Percentiles rank a stretch among this genome's conserved stretches.
These are phyloP conservation scores for Ustilago lituana DNA, from an alignment of 1,284 basidiomycete genomes.

Conservation along the genomic window DNA sequence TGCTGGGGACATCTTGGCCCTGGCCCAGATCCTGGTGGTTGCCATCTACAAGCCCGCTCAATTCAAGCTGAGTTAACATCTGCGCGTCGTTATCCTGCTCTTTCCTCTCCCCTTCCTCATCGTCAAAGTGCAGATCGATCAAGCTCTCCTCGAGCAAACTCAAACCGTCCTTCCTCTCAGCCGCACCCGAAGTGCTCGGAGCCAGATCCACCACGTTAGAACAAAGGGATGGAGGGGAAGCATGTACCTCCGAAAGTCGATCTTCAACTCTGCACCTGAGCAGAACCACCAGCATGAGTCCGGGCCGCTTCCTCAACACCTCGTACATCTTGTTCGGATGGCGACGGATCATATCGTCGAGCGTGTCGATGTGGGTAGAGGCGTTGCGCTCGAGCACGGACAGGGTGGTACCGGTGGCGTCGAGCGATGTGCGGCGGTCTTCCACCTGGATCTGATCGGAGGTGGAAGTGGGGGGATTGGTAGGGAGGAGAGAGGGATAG, in stretches of 20 bases:
- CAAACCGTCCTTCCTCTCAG: background rate
- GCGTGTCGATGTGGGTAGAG: slow-evolving; percentile 16
- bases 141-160: slow-evolving; percentile 22
- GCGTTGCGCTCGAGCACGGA: slow-evolving; percentile 25
- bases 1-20: slow-evolving; percentile 14
- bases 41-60: too few relatives aligned
- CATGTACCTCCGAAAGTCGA: slow-evolving; percentile 9
- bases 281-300: slow-evolving; percentile 25
- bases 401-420: slow-evolving; percentile 17
- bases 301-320: slow-evolving; percentile 16
- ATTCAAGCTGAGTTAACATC: too few relatives aligned
- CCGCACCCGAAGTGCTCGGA: background rate
- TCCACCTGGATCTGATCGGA: too few relatives aligned
- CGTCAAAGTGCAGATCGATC: slow-evolving; percentile 26
- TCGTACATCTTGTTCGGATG: slow-evolving; percentile 30
- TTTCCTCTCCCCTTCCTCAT: too few relatives aligned
- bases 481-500: background rate
- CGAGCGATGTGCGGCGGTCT: slow-evolving; percentile 11
- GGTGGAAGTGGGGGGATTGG: background rate
- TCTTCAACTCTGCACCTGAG: slow-evolving; percentile 30
- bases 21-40: too few relatives aligned
- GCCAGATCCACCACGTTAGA: slow-evolving; percentile 10
- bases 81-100: too few relatives aligned
- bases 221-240: too few relatives aligned
- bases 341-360: slow-evolving; percentile 22